Percentiles rank a stretch among this genome's conserved stretches.
Conservation (phyloP, 768 basidiomycete genomes). For the Xerocomellus chrysenteron region DNA sequence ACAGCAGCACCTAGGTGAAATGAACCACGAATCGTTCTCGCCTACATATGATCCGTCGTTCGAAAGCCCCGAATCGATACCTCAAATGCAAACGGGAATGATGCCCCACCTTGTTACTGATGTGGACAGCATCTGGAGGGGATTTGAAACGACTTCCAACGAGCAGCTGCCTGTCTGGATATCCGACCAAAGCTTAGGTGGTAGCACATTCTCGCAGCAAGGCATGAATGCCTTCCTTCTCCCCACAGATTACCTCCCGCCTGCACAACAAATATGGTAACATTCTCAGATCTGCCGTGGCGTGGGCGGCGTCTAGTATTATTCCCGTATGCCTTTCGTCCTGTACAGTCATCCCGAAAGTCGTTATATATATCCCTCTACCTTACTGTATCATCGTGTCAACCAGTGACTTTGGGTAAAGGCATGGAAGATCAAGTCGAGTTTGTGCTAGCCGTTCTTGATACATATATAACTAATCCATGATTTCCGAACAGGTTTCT, state of each 20-base stretch:
- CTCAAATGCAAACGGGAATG: slow-evolving; percentile 33
- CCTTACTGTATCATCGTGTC: slow-evolving; percentile 9
- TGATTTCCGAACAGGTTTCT: slow-evolving; percentile 1
- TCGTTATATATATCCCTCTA: slow-evolving; percentile 16
- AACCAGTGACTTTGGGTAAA: not conserved
- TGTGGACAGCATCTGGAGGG: slow-evolving; percentile 73
- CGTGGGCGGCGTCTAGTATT: slow-evolving; percentile 15
- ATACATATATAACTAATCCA: not conserved
- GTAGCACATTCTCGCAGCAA: slow-evolving; percentile 70
- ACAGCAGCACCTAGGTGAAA: slow-evolving; percentile 35
- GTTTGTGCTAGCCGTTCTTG: not conserved
- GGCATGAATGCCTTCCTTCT: slow-evolving; percentile 86
- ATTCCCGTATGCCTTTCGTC: slow-evolving; percentile 20
- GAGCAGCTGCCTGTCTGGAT: slow-evolving; percentile 86
- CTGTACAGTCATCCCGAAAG: slow-evolving; percentile 24
- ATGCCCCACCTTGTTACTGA: slow-evolving; percentile 27
- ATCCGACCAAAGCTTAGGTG: slow-evolving; percentile 79
- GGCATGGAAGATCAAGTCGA: slow-evolving; percentile 3
- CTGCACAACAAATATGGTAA: slow-evolving; percentile 77
- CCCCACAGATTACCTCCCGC: slow-evolving; percentile 69
- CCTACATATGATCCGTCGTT: slow-evolving; percentile 53
- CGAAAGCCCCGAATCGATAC: slow-evolving; percentile 33
- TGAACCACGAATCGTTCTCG: slow-evolving; percentile 51
- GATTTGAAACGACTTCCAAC: slow-evolving; percentile 66
- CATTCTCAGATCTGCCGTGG: not conserved